phyloP scores from a whole-genome alignment of 805 yeast genomes.

The Saccharomycopsis microspora region DNA sequence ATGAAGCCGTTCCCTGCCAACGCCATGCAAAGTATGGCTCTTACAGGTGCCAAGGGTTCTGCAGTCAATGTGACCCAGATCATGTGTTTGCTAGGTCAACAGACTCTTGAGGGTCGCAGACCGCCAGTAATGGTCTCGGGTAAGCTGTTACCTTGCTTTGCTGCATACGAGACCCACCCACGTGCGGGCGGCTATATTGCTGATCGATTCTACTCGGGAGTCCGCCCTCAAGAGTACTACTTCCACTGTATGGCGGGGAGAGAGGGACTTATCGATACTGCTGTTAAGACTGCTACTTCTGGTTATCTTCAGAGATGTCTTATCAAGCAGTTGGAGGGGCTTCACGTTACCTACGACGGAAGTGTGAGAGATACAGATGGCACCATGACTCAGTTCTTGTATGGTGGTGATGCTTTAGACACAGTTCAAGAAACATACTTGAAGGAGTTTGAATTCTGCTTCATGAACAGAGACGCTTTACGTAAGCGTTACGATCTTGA shows the following conservation, averaged over 20 bases:
- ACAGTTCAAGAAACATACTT: slow-evolving; percentile 90
- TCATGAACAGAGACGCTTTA: slow-evolving; percentile 80
- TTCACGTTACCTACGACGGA: slow-evolving; percentile 86
- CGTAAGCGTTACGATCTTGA: slow-evolving; percentile 81
- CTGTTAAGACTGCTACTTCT: slow-evolving; percentile 96
- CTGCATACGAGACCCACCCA: slow-evolving; percentile 93
- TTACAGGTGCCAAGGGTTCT: slow-evolving; percentile 99
- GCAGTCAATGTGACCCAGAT: slow-evolving; percentile 97
- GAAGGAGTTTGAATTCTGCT: slow-evolving; percentile 87
- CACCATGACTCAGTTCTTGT: slow-evolving; percentile 81
- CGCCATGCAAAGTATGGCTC: slow-evolving; percentile 98
- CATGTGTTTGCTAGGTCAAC: slow-evolving; percentile 98
- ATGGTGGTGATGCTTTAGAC: slow-evolving; percentile 96
- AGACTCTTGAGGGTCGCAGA: slow-evolving; percentile 97
- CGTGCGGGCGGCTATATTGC: slow-evolving; percentile 98
- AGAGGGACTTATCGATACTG: slow-evolving; percentile 99
- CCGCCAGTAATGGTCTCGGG: slow-evolving; percentile 99
- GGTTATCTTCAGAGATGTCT: slow-evolving; percentile 98
- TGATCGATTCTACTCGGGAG: slow-evolving; percentile 95
- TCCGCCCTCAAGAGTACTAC: slow-evolving; percentile 95
- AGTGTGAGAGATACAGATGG: slow-evolving; percentile 96
- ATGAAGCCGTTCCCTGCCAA: slow-evolving; percentile 92
- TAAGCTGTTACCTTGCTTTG: slow-evolving; percentile 91
- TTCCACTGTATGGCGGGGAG: slow-evolving; percentile 99
- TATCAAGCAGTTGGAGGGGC: slow-evolving; percentile 96